A percentile compares a stretch with the other conserved stretches of the same genome.
phyloP scores from a whole-genome alignment of 2,329 filamentous ascomycete species.

The Colletotrichum sp. region DNA sequence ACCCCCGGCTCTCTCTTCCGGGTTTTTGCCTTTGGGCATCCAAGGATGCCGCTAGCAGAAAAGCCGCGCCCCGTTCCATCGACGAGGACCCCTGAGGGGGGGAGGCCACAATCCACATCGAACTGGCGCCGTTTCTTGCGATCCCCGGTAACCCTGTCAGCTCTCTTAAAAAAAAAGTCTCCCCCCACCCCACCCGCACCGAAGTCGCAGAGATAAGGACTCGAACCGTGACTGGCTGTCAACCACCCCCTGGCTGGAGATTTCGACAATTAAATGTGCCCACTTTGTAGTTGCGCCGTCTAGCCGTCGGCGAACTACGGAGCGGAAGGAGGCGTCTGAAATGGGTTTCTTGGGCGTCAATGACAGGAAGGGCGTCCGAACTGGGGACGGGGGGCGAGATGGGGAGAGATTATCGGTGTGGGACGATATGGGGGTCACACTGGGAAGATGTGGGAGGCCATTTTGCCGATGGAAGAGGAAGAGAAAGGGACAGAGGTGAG shows the following conservation, averaged over 20 bases:
- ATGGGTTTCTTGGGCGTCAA: not conserved
- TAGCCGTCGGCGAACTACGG: not conserved
- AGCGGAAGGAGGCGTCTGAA: not conserved
- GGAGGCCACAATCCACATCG: not conserved
- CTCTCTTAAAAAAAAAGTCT: not conserved
- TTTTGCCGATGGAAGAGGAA: not conserved
- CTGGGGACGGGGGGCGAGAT: not conserved
- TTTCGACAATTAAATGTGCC: not conserved
- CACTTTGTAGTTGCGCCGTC: conserved; percentile 10
- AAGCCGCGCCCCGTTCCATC: not conserved
- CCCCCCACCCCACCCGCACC: conserved; percentile 1
- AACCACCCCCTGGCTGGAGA: not conserved
- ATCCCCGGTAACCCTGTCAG: not conserved
- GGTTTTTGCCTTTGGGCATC: not conserved
- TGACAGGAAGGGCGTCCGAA: not conserved
- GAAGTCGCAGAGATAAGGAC: conserved; percentile 18
- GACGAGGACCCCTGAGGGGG: not conserved
- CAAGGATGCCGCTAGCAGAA: not conserved
- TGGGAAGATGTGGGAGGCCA: not conserved
- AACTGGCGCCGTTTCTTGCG: not conserved
- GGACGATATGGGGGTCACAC: not conserved
- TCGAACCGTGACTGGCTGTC: not conserved
- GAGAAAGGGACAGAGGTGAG: not conserved
- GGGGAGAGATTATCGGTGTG: not conserved
- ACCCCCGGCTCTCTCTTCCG: not conserved